These are phyloP conservation scores for Xylaria multiplex DNA, from an alignment of 2,329 filamentous ascomycete genomes.

Conservation along the genomic window DNA sequence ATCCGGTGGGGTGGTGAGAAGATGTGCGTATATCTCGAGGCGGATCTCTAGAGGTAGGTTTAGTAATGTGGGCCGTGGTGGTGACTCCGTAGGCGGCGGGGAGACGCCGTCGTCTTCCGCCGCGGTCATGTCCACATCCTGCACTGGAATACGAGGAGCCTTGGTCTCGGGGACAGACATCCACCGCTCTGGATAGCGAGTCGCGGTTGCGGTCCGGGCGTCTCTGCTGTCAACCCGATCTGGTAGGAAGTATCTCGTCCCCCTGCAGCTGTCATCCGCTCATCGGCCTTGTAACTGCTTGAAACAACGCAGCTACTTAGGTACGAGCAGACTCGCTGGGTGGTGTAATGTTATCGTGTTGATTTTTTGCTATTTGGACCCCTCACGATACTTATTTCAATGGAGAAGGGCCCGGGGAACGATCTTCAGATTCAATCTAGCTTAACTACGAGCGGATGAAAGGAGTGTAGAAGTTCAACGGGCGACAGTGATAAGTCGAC, in stretches of 20 bases:
- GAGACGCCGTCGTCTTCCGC: neutral
- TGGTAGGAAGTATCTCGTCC: neutral
- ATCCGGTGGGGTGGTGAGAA: constrained; percentile 51
- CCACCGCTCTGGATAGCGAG: neutral
- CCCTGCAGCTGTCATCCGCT: neutral
- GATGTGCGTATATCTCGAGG: constrained; percentile 57
- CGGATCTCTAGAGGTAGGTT: constrained; percentile 58
- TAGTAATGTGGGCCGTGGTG: constrained; percentile 47
- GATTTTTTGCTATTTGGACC: neutral
- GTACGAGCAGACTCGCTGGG: neutral
- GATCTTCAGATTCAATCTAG: neutral
- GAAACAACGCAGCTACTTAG: neutral
- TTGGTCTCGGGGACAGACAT: neutral
- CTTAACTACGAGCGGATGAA: neutral
- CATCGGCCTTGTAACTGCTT: neutral
- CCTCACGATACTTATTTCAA: neutral
- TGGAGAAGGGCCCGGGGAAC: too few relatives aligned
- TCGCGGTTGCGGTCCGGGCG: constrained; percentile 2
- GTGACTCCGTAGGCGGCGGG: neutral
- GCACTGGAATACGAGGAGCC: neutral
- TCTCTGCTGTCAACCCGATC: constrained; percentile 1
- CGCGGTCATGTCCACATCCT: neutral
- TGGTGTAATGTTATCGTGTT: neutral
- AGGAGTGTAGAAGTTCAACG: neutral
- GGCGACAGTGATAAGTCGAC: too few relatives aligned